phyloP scores from a whole-genome alignment of 192 early-diverging fungal species.

The Backusella tarrabulga region DNA sequence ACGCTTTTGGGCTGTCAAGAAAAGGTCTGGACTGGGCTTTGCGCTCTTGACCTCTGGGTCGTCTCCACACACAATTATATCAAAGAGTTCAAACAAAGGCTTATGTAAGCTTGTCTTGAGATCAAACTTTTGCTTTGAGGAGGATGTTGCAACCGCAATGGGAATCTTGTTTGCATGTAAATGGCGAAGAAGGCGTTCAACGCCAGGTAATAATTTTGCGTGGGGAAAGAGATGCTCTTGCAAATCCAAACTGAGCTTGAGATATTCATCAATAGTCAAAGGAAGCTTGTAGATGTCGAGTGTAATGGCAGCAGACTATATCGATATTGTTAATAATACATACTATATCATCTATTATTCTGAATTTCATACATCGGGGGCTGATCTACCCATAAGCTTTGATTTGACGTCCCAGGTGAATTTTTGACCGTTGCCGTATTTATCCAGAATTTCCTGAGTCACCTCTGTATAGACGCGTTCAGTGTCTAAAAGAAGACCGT shows the following conservation, averaged over 20 bases:
- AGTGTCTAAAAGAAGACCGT: constrained; percentile 81
- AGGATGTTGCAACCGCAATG: constrained; percentile 86
- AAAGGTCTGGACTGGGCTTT: constrained; percentile 93
- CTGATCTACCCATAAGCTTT: constrained; percentile 71
- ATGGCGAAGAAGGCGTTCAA: constrained; percentile 69
- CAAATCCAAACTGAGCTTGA: constrained; percentile 53
- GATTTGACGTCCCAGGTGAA: constrained; percentile 69
- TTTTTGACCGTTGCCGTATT: constrained; percentile 59
- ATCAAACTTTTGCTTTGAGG: constrained; percentile 65
- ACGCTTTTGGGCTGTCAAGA: constrained; percentile 66
- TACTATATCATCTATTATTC: not conserved
- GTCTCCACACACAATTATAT: constrained; percentile 84
- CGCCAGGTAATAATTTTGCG: constrained; percentile 65
- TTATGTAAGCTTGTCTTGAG: constrained; percentile 74
- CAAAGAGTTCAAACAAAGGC: constrained; percentile 80
- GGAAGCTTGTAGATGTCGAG: constrained; percentile 65
- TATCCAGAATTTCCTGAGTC: constrained; percentile 77
- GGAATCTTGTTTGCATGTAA: constrained; percentile 71
- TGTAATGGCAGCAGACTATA: constrained; percentile 59
- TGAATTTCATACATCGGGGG: constrained; percentile 38
- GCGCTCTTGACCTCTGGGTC: constrained; percentile 73
- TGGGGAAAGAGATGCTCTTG: constrained; percentile 61
- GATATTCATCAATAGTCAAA: constrained; percentile 80
- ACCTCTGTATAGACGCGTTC: constrained; percentile 90
- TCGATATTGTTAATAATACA: not conserved